Evolutionary conservation across 495 filamentous ascomycete species (phyloP).

Genomic region (Hyphodiscus hymeniophilus): DNA sequence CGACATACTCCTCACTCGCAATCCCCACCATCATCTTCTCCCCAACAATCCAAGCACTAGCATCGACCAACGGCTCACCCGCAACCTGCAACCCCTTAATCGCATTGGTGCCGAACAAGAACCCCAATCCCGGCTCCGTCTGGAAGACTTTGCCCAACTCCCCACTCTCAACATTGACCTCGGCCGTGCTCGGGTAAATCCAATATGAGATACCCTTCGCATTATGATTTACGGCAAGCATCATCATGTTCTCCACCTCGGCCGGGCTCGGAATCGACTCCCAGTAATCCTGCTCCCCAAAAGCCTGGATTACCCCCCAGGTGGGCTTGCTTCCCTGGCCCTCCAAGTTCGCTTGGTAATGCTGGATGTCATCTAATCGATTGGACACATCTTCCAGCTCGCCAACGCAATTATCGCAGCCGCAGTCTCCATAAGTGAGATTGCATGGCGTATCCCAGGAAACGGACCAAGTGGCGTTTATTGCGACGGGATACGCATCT

Average conservation of each 20-base stretch:
- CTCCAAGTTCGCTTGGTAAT: slow-evolving; percentile 36
- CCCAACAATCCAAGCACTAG: slow-evolving; percentile 33
- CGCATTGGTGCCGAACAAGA: slow-evolving; percentile 34
- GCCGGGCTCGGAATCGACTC: slow-evolving; percentile 41
- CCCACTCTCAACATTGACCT: slow-evolving; percentile 36
- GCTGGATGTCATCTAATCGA: slow-evolving; percentile 41
- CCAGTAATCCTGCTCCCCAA: slow-evolving; percentile 58
- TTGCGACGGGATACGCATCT: slow-evolving; percentile 58
- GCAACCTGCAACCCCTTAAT: slow-evolving; percentile 15
- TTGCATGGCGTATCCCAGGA: slow-evolving; percentile 51
- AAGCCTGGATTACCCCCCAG: slow-evolving; percentile 56
- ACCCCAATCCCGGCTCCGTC: slow-evolving; percentile 27
- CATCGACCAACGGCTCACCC: slow-evolving; percentile 28
- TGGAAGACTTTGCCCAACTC: slow-evolving; percentile 34
- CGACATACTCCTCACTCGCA: slow-evolving; percentile 26
- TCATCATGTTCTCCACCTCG: slow-evolving; percentile 52
- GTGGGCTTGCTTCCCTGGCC: slow-evolving; percentile 36
- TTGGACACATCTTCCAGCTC: slow-evolving; percentile 44
- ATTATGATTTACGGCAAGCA: slow-evolving; percentile 54
- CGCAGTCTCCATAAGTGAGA: slow-evolving; percentile 59
- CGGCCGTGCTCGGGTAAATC: slow-evolving; percentile 41
- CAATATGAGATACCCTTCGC: slow-evolving; percentile 42
- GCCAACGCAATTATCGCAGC: slow-evolving; percentile 60
- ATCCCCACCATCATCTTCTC: slow-evolving; percentile 34
- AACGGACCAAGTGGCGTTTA: slow-evolving; percentile 41